Percentiles rank a stretch among this genome's conserved stretches.
phyloP scores from a whole-genome alignment of 1,284 basidiomycete species.

The Trichosporon asahii region DNA sequence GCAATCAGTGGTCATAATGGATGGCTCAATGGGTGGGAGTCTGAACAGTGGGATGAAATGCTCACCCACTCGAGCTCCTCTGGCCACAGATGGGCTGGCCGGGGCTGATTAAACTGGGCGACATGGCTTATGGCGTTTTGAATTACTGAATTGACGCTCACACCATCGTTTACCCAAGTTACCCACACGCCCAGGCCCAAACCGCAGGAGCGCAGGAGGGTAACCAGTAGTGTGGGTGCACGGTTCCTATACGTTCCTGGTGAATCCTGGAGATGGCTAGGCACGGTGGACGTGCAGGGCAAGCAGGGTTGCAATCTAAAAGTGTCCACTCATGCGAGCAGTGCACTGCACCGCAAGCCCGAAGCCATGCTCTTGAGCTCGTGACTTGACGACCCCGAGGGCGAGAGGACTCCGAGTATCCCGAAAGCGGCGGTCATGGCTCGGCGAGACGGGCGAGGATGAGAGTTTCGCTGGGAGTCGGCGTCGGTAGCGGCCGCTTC shows the following conservation, averaged over 20 bases:
- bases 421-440: neutral
- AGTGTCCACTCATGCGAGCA: neutral
- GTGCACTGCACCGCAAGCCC: neutral
- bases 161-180: too few relatives aligned
- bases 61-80: neutral
- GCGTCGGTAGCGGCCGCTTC: neutral
- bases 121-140: neutral
- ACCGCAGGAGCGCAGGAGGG: neutral
- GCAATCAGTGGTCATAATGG: neutral
- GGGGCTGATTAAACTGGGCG: neutral
- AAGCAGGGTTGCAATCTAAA: neutral
- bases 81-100: neutral
- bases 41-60: neutral
- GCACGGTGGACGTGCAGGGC: conserved; percentile 2
- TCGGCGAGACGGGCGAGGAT: too few relatives aligned
- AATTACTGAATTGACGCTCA: neutral
- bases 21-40: neutral
- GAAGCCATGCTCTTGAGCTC: neutral
- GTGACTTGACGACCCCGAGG: neutral
- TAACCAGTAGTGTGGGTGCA: conserved; percentile 1
- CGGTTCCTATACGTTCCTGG: neutral
- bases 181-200: neutral
- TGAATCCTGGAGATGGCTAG: neutral
- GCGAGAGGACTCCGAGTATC: neutral
- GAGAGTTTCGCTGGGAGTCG: neutral